These are phyloP conservation scores for Coemansia interrupta DNA, from an alignment of 192 early-diverging fungal species.

Conservation along the genomic window DNA sequence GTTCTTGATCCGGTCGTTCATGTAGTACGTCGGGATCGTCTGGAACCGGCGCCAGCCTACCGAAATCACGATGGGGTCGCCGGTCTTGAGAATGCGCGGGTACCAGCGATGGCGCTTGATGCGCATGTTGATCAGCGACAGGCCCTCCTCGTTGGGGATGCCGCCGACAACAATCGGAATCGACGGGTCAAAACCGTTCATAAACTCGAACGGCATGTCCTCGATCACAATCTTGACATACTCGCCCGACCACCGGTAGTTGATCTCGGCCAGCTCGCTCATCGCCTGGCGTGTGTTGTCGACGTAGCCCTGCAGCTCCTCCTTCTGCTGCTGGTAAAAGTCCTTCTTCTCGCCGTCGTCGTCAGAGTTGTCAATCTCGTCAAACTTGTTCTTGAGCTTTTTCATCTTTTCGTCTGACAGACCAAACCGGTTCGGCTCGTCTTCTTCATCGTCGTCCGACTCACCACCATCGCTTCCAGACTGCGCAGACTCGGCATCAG, in stretches of 20 bases:
- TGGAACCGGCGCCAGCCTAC: slow-evolving; percentile 99
- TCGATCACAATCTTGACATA: slow-evolving; percentile 91
- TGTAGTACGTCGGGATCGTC: slow-evolving; percentile 89
- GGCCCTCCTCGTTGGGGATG: slow-evolving; percentile 82
- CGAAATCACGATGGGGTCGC: slow-evolving; percentile 96
- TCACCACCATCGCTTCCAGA: slow-evolving; percentile 27
- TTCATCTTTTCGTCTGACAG: slow-evolving; percentile 77
- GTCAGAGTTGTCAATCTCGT: slow-evolving; percentile 77
- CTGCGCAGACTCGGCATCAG: slow-evolving; percentile 71
- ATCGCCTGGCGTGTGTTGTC: slow-evolving; percentile 84
- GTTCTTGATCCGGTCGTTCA: slow-evolving; percentile 89
- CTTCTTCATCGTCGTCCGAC: slow-evolving; percentile 53
- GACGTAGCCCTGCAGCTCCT: slow-evolving; percentile 79
- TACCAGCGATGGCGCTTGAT: slow-evolving; percentile 99
- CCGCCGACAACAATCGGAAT: slow-evolving; percentile 92
- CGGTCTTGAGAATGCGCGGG: slow-evolving; percentile 91
- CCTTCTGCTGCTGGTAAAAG: slow-evolving; percentile 88
- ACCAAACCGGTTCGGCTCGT: slow-evolving; percentile 57
- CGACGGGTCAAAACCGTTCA: slow-evolving; percentile 83
- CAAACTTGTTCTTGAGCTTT: slow-evolving; percentile 90
- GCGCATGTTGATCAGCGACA: slow-evolving; percentile 92
- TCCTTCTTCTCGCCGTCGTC: slow-evolving; percentile 71
- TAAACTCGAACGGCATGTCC: slow-evolving; percentile 92
- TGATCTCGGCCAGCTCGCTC: slow-evolving; percentile 78
- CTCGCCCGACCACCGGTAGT: slow-evolving; percentile 88